Evolutionary conservation across 495 filamentous ascomycete genomes (phyloP), one percentile per base, ranked within the genome.

Genomic region (Aspergillus homomorphus): DNA sequence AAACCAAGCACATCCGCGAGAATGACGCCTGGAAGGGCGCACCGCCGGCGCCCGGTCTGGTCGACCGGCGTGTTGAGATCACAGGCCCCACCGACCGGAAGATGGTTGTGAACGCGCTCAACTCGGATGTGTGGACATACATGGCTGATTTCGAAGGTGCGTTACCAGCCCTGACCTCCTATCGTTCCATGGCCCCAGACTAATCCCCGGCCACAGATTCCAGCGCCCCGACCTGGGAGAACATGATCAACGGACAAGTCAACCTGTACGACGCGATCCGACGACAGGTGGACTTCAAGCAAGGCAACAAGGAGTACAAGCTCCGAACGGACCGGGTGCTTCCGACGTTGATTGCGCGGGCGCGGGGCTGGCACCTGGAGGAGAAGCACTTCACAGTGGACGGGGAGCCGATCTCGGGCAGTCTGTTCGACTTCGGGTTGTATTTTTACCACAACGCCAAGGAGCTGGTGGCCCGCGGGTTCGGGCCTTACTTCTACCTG

Each of bases 391-490:
- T 99, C 76, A 96, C 90, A 22, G 88, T 99, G 43, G 90, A 97
- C 62, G 92, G 94, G 44, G 91, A 96, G 80, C 85, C 94, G 63
- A 96, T 99, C 65, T 96, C 92, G 44, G 94, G 89, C 56, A 82
- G 82, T 62, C 83, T 99, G 18, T 99, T 99, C 73, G 94, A 99
- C 76, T 99, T 99, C 73, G 94, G 95, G 65, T 85, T 98, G 15
- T 98, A 96, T 81, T 99, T 99, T 81, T 98, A 90, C 87, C 91
- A 99, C 85, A 99, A 97, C 71, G 94, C 93, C 59, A 82, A 88
- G 72, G 90, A 96, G 79, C 80, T 93, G 57, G 84, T 96, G 62
- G 84, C 87, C 74, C 83, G 84, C 49, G 95, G 94, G 42, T 82
- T 81, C 64, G 94, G 94, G 48, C 94, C 94, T 20, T 98, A 99